A percentile compares a stretch with the other conserved stretches of the same genome.
Conservation (phyloP, 2,329 filamentous ascomycete genomes). For the Trichoderma cornu-damae region DNA sequence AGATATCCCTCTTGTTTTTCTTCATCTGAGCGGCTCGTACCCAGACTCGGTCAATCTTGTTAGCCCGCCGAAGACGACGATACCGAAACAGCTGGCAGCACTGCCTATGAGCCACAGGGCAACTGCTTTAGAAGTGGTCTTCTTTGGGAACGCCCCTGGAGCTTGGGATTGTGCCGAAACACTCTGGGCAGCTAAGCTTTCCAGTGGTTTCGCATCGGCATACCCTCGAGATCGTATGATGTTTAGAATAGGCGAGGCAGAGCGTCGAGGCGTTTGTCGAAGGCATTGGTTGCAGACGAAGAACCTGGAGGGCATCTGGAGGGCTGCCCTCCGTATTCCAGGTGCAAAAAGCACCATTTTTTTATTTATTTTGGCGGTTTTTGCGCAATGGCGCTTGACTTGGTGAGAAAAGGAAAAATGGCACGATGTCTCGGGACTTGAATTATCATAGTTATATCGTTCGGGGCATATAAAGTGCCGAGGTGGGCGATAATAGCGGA, state of each 20-base stretch:
- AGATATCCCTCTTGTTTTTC: too few relatives aligned
- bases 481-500: constrained; percentile 4
- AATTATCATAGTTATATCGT: background rate
- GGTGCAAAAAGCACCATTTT: constrained; percentile 41
- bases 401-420: background rate
- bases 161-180: constrained; percentile 25
- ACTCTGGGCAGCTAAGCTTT: constrained; percentile 26
- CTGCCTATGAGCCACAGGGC: constrained; percentile 92
- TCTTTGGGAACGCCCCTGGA: constrained; percentile 49
- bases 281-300: constrained; percentile 49
- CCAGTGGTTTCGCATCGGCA: constrained; percentile 33
- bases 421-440: constrained; percentile 8
- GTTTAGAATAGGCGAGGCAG: constrained; percentile 38
- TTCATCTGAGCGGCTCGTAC: constrained; percentile 44
- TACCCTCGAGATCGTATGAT: constrained; percentile 38
- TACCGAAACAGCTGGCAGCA: constrained; percentile 90
- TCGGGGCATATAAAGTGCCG: constrained; percentile 9
- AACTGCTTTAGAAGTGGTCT: constrained; percentile 68
- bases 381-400: constrained; percentile 20
- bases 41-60: constrained; percentile 94
- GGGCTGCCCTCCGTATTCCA: constrained; percentile 38
- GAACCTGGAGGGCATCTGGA: constrained; percentile 37
- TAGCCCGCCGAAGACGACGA: constrained; percentile 90
- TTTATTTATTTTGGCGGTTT: too few relatives aligned
- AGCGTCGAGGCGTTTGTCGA: constrained; percentile 30